Base-by-base conservation (phyloP, 805 yeast species). In the Ogataea pilisensis region DNA sequence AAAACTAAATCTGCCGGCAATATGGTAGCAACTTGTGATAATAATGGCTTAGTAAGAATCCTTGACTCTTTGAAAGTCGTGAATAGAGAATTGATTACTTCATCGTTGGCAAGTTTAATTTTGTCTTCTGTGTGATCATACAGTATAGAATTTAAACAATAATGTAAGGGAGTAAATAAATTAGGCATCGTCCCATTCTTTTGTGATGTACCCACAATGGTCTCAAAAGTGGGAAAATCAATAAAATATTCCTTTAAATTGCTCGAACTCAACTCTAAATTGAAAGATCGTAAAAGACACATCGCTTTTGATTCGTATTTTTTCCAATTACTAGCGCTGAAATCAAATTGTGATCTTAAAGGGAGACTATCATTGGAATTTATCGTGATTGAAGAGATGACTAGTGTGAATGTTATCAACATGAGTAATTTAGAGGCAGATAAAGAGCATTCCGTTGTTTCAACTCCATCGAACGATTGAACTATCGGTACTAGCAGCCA, bases 231-330 rank as follows among this genome's bases (percentile, higher is more conserved):
- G 0, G 48, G 28, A 39, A 45, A 70, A 2, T 47, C 38, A 2
- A 72, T 56, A 2, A 8, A 24, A 20, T 37, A 38, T 6, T 40
- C 31, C 2, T 33, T 13, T 36, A 60, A 27, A 28, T 58, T 61
- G 1, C 48, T 32, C 0, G 43, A 32, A 0, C 54, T 55, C 26
- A 76, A 62, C 2, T 56, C 49, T 2, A 68, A 44, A 41, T 74
- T 68, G 57, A 84, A 69, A n/a, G 78, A 67, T 39, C 76, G 58
- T 14, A 81, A 42, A 17, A 84, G 51, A 18, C 65, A 54, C 26
- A 68, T 34, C 0, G 87, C 80, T 25, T 63, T 52, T 0, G 45
- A 37, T 45, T 72, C 70, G 58, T 72, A 81, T 3, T 55, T 51
- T 0, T 55, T 42, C 76, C 81, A 75, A 5, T 63, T 52, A 2